Evolutionary conservation across 2,329 filamentous ascomycete genomes (phyloP).

Genomic region (Aspergillus sp.): DNA sequence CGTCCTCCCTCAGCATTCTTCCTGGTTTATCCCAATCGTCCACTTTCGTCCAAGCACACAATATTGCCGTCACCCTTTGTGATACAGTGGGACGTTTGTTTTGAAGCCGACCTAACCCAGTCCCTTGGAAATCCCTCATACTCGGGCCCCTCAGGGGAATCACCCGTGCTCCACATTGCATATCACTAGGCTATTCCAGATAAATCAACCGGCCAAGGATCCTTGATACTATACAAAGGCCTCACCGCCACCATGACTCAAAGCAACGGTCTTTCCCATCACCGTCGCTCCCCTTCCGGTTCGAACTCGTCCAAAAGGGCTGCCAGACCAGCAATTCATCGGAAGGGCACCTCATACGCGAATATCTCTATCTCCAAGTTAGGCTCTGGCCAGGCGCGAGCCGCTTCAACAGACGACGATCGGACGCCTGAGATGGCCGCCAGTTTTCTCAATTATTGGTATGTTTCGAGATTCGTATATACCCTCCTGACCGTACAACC

Average conservation of each 20-base stretch:
- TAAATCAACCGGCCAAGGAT: slow-evolving; percentile 13
- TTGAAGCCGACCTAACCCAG: slow-evolving; percentile 12
- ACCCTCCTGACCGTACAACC: slow-evolving; percentile 16
- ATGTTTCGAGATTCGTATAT: slow-evolving; percentile 24
- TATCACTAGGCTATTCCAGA: slow-evolving; percentile 17
- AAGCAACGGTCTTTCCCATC: slow-evolving; percentile 21
- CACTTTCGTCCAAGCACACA: slow-evolving; percentile 5
- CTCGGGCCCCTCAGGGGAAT: slow-evolving; percentile 24
- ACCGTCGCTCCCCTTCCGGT: slow-evolving; percentile 35
- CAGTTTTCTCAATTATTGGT: slow-evolving; percentile 49
- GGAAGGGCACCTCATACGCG: slow-evolving; percentile 32
- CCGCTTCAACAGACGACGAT: slow-evolving; percentile 25
- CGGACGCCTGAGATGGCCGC: slow-evolving; percentile 41
- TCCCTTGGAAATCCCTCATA: slow-evolving; percentile 30
- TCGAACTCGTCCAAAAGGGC: slow-evolving; percentile 34
- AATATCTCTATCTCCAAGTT: slow-evolving; percentile 35
- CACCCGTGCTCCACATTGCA: slow-evolving; percentile 28
- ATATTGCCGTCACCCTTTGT: slow-evolving; percentile 7
- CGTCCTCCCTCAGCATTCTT: slow-evolving; percentile 18
- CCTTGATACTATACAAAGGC: slow-evolving; percentile 21
- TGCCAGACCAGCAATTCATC: slow-evolving; percentile 32
- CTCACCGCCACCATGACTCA: slow-evolving; percentile 44
- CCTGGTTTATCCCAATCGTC: neutral
- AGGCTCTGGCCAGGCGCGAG: slow-evolving; percentile 28
- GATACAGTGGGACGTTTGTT: slow-evolving; percentile 18